A percentile compares a stretch with the other conserved stretches of the same genome.
These are phyloP conservation scores for Aspergillus olivimuriae DNA, from an alignment of 495 filamentous ascomycete species.

Conservation along the genomic window DNA sequence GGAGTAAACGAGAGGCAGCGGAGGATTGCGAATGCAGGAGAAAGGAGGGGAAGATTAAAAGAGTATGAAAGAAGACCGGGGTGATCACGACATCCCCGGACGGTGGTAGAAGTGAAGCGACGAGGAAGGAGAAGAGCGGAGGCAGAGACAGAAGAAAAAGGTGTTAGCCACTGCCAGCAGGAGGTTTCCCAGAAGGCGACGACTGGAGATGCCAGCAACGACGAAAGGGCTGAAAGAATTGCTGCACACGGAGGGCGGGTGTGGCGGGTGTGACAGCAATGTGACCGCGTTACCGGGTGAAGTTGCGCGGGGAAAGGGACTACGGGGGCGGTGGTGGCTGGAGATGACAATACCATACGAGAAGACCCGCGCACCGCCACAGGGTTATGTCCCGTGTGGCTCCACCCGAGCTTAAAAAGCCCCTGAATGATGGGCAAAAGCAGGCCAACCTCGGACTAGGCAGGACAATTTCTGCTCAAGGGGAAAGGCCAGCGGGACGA, in stretches of 20 bases:
- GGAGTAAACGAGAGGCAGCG: slow-evolving; percentile 8
- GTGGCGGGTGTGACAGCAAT: no score
- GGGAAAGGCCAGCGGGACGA: background rate
- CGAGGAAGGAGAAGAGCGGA: background rate
- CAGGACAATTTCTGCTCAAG: no score
- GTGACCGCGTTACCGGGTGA: background rate
- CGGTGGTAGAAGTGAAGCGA: slow-evolving; percentile 1
- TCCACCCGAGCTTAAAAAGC: slow-evolving; percentile 13
- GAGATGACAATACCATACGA: slow-evolving; percentile 8
- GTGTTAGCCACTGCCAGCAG: no score
- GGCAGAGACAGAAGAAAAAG: no score
- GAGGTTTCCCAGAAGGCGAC: background rate
- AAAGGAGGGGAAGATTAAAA: slow-evolving; percentile 2
- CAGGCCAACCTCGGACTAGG: no score
- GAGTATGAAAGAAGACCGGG: background rate
- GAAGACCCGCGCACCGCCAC: slow-evolving; percentile 23
- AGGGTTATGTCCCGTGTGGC: slow-evolving; percentile 8
- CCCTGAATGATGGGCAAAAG: slow-evolving; percentile 11
- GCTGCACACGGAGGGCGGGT: background rate
- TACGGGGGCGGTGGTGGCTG: background rate
- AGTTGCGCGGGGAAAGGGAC: background rate
- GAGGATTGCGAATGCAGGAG: slow-evolving; percentile 14
- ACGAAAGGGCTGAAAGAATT: background rate
- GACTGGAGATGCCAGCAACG: background rate
- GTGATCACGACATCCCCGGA: slow-evolving; percentile 19